phyloP scores from a whole-genome alignment of 2,329 filamentous ascomycete genomes.

The Byssochlamys sp. region DNA sequence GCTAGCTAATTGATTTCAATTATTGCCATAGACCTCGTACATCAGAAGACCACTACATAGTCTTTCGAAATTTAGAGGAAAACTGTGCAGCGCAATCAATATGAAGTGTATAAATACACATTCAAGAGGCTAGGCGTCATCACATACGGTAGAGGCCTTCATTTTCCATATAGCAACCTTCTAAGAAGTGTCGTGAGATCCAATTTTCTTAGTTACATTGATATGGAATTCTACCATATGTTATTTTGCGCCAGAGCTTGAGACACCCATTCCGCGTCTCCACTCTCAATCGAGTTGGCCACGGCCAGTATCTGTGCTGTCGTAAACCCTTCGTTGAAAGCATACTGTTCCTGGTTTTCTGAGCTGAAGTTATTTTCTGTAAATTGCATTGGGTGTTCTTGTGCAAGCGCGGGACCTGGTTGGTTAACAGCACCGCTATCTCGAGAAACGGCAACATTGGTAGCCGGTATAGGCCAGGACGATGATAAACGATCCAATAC shows the following conservation, averaged over 20 bases:
- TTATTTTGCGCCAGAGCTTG: constrained; percentile 38
- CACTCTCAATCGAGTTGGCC: constrained; percentile 39
- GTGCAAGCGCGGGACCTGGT: neutral
- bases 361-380: neutral
- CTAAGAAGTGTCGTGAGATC: too few relatives aligned
- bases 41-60: too few relatives aligned
- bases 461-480: neutral
- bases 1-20: too few relatives aligned
- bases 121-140: too few relatives aligned
- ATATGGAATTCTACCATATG: constrained; percentile 25
- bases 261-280: constrained; percentile 40
- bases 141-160: too few relatives aligned
- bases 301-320: constrained; percentile 41
- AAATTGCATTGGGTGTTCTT: neutral
- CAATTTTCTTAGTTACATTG: neutral
- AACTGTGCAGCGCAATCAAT: too few relatives aligned
- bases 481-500: neutral
- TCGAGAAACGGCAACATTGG: neutral
- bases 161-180: too few relatives aligned
- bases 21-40: too few relatives aligned
- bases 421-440: neutral
- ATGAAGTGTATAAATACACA: too few relatives aligned
- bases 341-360: constrained; percentile 21
- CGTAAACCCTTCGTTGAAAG: constrained; percentile 31
- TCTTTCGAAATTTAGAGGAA: too few relatives aligned